Conservation (phyloP, 228 moss, liverwort and hornwort genomes). For the Sphagnum magellanicum region DNA sequence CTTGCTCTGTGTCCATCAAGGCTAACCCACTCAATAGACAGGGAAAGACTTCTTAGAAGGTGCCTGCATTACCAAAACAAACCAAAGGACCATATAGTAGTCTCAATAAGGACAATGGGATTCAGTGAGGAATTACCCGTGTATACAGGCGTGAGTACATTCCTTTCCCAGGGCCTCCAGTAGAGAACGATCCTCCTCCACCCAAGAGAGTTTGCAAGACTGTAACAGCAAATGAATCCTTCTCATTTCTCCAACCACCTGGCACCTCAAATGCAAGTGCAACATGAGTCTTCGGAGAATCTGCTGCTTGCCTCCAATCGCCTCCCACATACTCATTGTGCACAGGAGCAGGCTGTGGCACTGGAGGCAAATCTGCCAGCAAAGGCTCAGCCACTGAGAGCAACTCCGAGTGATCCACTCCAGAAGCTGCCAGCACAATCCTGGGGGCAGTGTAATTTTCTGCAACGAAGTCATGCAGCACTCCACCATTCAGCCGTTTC, state of each 20-base stretch:
- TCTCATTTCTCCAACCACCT: constrained; percentile 90
- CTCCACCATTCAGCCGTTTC: constrained; percentile 48
- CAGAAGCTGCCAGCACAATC: constrained; percentile 69
- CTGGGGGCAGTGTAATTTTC: constrained; percentile 78
- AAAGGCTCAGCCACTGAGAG: constrained; percentile 76
- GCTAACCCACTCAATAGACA: too few species aligned
- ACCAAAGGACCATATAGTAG: too few species aligned
- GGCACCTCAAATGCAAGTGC: constrained; percentile 91
- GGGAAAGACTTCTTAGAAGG: too few species aligned
- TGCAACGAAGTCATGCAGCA: constrained; percentile 67
- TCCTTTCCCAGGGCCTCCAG: constrained; percentile 93
- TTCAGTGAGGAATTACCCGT: constrained; percentile 4
- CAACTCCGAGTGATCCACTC: constrained; percentile 89
- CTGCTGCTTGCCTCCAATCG: constrained; percentile 89
- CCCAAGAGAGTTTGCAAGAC: constrained; percentile 81
- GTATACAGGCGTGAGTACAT: constrained; percentile 93
- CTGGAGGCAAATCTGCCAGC: constrained; percentile 59
- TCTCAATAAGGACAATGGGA: too few species aligned
- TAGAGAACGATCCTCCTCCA: constrained; percentile 91
- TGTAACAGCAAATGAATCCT: constrained; percentile 73
- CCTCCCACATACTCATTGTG: constrained; percentile 78
- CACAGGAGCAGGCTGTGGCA: constrained; percentile 21
- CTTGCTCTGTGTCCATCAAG: too few species aligned
- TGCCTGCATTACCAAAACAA: too few species aligned
- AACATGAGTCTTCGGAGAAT: constrained; percentile 82